Evolutionary conservation across 2,329 filamentous ascomycete species (phyloP).

Genomic region (Trichophyton schoenleinii): DNA sequence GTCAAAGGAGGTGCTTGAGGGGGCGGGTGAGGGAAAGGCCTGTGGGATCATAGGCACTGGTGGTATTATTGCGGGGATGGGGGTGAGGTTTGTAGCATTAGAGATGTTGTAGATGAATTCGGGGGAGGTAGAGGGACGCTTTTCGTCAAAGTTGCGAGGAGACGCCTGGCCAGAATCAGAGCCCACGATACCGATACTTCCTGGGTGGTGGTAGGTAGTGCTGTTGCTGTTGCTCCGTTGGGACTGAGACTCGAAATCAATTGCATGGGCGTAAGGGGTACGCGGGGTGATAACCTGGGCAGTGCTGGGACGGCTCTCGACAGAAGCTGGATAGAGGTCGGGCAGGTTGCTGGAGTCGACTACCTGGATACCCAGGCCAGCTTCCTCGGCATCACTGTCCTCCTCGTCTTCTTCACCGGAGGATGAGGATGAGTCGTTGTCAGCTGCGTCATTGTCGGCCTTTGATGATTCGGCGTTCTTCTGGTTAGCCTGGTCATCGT

Average conservation of each 20-base stretch:
- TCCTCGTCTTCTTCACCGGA: no score
- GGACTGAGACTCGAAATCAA: slow-evolving; percentile 4
- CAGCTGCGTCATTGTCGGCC: no score
- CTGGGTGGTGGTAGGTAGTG: slow-evolving; percentile 16
- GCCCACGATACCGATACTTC: slow-evolving; percentile 20
- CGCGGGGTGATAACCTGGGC: slow-evolving; percentile 7
- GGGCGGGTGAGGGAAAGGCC: slow-evolving; percentile 35
- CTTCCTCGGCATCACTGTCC: slow-evolving; percentile 1
- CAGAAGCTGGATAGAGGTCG: slow-evolving; percentile 1
- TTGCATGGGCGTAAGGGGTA: slow-evolving; percentile 8
- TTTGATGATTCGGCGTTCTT: neutral
- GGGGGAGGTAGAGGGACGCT: slow-evolving; percentile 32
- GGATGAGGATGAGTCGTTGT: no score
- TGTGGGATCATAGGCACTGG: slow-evolving; percentile 29
- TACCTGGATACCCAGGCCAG: slow-evolving; percentile 14
- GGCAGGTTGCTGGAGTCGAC: slow-evolving; percentile 10
- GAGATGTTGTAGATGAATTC: slow-evolving; percentile 29
- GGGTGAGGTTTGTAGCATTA: slow-evolving; percentile 28
- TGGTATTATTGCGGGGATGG: slow-evolving; percentile 16
- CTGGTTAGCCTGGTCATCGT: slow-evolving; percentile 1
- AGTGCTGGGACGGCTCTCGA: slow-evolving; percentile 8
- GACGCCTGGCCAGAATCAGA: slow-evolving; percentile 26
- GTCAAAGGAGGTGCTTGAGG: slow-evolving; percentile 31
- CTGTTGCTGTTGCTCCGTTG: neutral
- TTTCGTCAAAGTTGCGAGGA: slow-evolving; percentile 22